Conservation (phyloP, 176 grass and related monocot species). For the Bothriochloa decipiens region DNA sequence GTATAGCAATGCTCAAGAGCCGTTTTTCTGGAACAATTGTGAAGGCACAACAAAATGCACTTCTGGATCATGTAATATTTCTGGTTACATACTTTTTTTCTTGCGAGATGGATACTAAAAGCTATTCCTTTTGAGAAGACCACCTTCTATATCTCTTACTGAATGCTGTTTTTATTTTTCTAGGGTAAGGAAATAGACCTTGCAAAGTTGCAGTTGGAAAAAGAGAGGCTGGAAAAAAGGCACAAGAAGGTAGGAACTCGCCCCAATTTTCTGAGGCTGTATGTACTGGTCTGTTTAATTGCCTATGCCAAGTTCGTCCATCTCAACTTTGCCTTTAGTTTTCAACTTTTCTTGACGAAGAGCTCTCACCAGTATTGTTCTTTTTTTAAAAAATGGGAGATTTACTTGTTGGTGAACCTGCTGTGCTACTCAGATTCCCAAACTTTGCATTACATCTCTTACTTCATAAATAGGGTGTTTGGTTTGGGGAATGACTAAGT, state of each 20-base stretch:
- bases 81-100: neutral
- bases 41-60: conserved; percentile 76
- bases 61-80: conserved; percentile 75
- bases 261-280: neutral
- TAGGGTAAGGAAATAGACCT: conserved; percentile 75
- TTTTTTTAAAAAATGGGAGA: neutral
- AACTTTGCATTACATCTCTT: neutral
- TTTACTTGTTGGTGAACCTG: neutral
- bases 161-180: conserved; percentile 34
- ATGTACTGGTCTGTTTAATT: conserved; percentile 10
- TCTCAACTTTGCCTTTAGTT: neutral
- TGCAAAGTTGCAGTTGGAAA: conserved; percentile 70
- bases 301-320: neutral
- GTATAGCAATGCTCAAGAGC: conserved; percentile 73
- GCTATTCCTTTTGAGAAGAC: conserved; percentile 21
- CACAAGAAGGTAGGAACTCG: conserved; percentile 76
- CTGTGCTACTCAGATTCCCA: neutral
- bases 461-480: neutral
- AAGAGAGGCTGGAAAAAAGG: conserved; percentile 73
- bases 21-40: conserved; percentile 91
- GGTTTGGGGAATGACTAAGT: neutral
- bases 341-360: conserved; percentile 2
- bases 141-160: conserved; percentile 16
- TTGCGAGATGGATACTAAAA: neutral
- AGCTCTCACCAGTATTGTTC: neutral